Evolutionary conservation across 306 rosid species (phyloP), one percentile per base, ranked within the genome.

Genomic region (Oemleria cerasiformis): DNA sequence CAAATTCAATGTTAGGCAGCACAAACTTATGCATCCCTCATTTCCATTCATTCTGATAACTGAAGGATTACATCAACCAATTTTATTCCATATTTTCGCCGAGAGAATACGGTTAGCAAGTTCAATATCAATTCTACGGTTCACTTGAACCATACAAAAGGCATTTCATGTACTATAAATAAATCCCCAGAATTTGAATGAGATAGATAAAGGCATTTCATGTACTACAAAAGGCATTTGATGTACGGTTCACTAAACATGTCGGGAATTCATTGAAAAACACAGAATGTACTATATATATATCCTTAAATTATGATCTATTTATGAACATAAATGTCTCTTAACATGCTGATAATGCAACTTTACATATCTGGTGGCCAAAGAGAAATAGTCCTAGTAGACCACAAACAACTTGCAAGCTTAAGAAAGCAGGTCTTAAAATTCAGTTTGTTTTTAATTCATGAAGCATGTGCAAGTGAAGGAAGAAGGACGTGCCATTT

Each of bases 401-500:
- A 51, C 9, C 57, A 51, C 25, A 51, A 9, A 51, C 57, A 67
- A 55, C 34, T 30, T 59, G 20, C 63, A 68, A 53, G 73, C 73
- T 53, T 40, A 7, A 42, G 68, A 45, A 71, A n/a, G 54, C 25
- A 64, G 54, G 58, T 16, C 65, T 59, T 19, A 17, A 63, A 51
- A 39, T 41, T 39, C 63, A 63, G 4, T 5, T 0, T 43, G 4
- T 55, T 45, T 21, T 53, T 14, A 5, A 4, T n/a, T 41, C 51
- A 25, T 56, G 49, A 42, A 30, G 57, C 48, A 40, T n/a, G 47
- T 47, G 54, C 25, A 20, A 25, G 15, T 20, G 42, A 45, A 78
- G 71, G 64, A 68, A 70, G 49, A 67, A 76, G 57, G 44, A 63
- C 82, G 1, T 74, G 90, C 98, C 98, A 94, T 68, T 94, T 94